Conservation (phyloP, 805 yeast genomes). For the Hanseniaspora lindneri region DNA sequence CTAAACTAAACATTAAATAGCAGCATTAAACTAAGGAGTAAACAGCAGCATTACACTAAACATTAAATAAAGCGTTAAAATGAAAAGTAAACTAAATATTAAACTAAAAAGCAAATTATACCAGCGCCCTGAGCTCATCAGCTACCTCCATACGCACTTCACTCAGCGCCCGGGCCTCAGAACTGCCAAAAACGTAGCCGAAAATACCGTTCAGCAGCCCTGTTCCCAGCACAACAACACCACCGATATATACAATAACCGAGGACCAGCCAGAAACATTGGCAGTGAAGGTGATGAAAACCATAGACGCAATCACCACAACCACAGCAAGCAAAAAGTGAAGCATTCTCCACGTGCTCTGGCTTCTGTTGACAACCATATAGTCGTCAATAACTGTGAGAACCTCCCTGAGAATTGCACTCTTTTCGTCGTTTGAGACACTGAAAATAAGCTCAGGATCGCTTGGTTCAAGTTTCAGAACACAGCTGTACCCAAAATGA, state of each 20-base stretch:
- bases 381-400: slow-evolving; percentile 38
- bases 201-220: slow-evolving; percentile 70
- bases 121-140: slow-evolving; percentile 24
- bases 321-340: slow-evolving; percentile 53
- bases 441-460: too few relatives aligned
- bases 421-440: too few relatives aligned
- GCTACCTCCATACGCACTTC: slow-evolving; percentile 67
- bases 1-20: too few relatives aligned
- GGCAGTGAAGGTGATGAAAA: slow-evolving; percentile 51
- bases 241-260: slow-evolving; percentile 49
- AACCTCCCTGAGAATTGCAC: slow-evolving; percentile 38
- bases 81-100: not conserved
- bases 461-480: slow-evolving; percentile 26
- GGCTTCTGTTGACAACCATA: slow-evolving; percentile 43
- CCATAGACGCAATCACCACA: slow-evolving; percentile 40
- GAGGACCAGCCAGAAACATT: slow-evolving; percentile 47
- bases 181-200: slow-evolving; percentile 64
- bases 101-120: not conserved
- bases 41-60: too few relatives aligned
- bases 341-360: slow-evolving; percentile 48
- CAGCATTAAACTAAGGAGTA: too few relatives aligned
- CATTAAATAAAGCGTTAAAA: too few relatives aligned
- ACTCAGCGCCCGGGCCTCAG: slow-evolving; percentile 62
- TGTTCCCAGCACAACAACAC: slow-evolving; percentile 45
- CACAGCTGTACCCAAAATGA: slow-evolving; percentile 70